Percentiles rank a stretch among this genome's conserved stretches.
These are phyloP conservation scores for Spiraea crenata DNA, from an alignment of 331 rosid species.

Conservation along the genomic window DNA sequence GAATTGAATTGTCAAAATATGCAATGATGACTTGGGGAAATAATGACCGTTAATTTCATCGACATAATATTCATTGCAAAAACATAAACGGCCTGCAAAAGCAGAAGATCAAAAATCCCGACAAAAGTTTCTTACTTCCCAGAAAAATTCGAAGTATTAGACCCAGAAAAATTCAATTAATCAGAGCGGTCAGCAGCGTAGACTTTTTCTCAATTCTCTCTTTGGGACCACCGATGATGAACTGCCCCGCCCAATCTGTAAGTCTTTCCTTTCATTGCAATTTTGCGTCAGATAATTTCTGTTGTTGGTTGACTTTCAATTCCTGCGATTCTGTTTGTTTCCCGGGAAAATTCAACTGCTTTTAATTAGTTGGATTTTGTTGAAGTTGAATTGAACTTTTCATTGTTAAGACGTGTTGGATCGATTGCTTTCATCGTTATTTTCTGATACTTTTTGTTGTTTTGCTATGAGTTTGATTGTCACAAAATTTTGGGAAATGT, in stretches of 20 bases:
- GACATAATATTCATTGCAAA: too few relatives aligned
- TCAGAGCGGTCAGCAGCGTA: not conserved
- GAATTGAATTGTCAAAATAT: too few relatives aligned
- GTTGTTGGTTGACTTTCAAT: not conserved
- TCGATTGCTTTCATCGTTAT: not conserved
- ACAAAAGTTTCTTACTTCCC: too few relatives aligned
- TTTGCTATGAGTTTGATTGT: not conserved
- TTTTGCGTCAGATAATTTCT: not conserved
- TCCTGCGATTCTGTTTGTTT: not conserved
- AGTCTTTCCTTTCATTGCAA: constrained; percentile 22
- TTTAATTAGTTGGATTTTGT: not conserved
- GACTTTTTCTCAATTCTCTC: not conserved
- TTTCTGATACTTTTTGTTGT: not conserved
- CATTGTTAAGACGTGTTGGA: not conserved
- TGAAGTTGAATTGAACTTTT: not conserved
- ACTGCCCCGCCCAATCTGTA: constrained; percentile 32
- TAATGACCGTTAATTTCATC: too few relatives aligned
- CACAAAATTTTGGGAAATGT: not conserved
- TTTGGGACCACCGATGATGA: constrained; percentile 32
- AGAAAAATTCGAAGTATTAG: too few relatives aligned
- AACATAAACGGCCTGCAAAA: too few relatives aligned
- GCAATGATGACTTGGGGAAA: too few relatives aligned
- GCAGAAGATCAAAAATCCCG: too few relatives aligned
- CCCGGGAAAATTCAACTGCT: not conserved
- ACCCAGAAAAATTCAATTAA: too few relatives aligned